Percentiles rank a stretch among this genome's conserved stretches.
Conservation (phyloP, 1,284 basidiomycete species). For the Trichosporon asahii region DNA sequence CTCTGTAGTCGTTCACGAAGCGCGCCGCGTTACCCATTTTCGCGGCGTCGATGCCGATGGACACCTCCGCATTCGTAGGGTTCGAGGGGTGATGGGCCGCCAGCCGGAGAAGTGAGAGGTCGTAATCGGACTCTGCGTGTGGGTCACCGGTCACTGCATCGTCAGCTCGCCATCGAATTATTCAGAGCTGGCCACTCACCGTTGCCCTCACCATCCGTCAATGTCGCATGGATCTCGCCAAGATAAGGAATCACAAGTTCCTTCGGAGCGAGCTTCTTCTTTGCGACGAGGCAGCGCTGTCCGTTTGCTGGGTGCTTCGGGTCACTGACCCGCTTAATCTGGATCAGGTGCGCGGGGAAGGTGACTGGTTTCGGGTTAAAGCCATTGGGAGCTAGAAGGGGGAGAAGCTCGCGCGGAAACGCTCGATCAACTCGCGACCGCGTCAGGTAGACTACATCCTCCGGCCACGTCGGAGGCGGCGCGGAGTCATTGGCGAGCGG, state of each 20-base stretch:
- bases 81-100: constrained; percentile 33
- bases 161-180: not conserved
- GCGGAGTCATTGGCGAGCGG: constrained; percentile 28
- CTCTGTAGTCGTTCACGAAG: constrained; percentile 84
- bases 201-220: constrained; percentile 60
- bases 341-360: constrained; percentile 32
- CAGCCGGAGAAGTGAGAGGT: constrained; percentile 68
- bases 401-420: constrained; percentile 38
- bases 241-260: constrained; percentile 75
- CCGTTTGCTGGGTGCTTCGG: constrained; percentile 69
- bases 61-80: constrained; percentile 37
- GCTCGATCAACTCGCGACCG: constrained; percentile 40
- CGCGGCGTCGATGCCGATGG: constrained; percentile 64
- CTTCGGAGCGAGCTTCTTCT: constrained; percentile 63
- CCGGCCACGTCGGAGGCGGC: constrained; percentile 48
- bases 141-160: constrained; percentile 14
- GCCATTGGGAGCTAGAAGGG: constrained; percentile 24
- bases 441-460: constrained; percentile 39
- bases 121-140: constrained; percentile 62
- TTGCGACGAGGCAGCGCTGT: constrained; percentile 77
- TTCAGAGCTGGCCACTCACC: not conserved
- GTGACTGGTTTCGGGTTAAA: constrained; percentile 28
- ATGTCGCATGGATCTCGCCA: constrained; percentile 61
- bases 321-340: constrained; percentile 46
- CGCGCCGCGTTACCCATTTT: constrained; percentile 75